Percentiles rank a stretch among this genome's conserved stretches.
phyloP scores from a whole-genome alignment of 1,139 yeast species.

The Starmera stellimalicola region DNA sequence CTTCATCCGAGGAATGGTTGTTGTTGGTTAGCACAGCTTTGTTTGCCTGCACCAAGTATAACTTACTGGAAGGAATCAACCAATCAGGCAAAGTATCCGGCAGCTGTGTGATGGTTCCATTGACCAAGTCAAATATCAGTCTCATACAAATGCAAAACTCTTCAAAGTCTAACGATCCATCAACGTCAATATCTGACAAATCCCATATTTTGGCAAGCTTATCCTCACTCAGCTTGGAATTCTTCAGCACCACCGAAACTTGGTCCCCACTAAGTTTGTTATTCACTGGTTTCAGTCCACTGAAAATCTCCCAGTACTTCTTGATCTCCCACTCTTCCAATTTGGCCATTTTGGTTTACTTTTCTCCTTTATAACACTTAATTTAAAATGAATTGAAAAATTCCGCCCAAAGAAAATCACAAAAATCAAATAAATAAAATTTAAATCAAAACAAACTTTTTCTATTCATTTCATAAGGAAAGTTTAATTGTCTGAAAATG shows the following conservation, averaged over 20 bases:
- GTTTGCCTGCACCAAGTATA: constrained; percentile 75
- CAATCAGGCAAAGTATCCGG: constrained; percentile 78
- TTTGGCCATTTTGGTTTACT: constrained; percentile 28
- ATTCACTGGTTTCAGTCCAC: constrained; percentile 72
- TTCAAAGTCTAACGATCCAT: constrained; percentile 88
- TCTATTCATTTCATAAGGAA: too few relatives aligned
- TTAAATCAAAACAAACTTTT: too few relatives aligned
- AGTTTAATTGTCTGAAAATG: too few relatives aligned
- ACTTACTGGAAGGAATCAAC: constrained; percentile 86
- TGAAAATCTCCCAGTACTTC: constrained; percentile 95
- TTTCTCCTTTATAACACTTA: too few relatives aligned
- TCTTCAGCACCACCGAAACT: constrained; percentile 79
- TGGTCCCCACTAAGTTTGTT: constrained; percentile 79
- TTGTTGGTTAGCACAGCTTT: constrained; percentile 37
- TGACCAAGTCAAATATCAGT: constrained; percentile 80
- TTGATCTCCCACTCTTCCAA: constrained; percentile 91
- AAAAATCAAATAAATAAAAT: too few relatives aligned
- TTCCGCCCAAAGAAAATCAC: too few relatives aligned
- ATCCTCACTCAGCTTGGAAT: constrained; percentile 71
- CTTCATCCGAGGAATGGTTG: constrained; percentile 17
- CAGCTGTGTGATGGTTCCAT: constrained; percentile 53
- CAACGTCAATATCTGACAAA: constrained; percentile 85
- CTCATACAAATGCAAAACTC: constrained; percentile 98
- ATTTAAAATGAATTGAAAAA: too few relatives aligned
- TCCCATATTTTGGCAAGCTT: constrained; percentile 84